A percentile compares a stretch with the other conserved stretches of the same genome.
Conservation (phyloP, 495 filamentous ascomycete species). For the Talaromyces thailandensis region DNA sequence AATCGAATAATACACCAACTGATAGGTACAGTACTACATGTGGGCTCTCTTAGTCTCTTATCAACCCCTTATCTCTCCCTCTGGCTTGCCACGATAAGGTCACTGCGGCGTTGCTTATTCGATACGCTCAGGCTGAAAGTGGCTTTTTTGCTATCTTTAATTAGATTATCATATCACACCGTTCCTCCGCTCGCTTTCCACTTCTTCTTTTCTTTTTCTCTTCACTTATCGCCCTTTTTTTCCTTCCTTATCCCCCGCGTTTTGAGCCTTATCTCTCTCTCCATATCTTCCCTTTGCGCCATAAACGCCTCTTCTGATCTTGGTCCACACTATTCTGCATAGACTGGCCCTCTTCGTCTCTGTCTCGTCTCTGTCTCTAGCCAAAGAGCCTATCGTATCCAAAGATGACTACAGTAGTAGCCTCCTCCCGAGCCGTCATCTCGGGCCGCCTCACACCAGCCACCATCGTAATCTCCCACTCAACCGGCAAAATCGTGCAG, state of each 20-base stretch:
- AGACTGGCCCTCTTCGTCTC: neutral
- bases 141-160: neutral
- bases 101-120: conserved; percentile 4
- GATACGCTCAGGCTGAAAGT: neutral
- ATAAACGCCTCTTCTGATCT: neutral
- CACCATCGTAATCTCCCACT: conserved; percentile 70
- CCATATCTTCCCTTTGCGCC: neutral
- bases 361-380: no score
- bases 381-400: neutral
- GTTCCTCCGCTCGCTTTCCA: neutral
- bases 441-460: conserved; percentile 59
- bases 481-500: conserved; percentile 76
- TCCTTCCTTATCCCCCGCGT: neutral
- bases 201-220: neutral
- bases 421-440: conserved; percentile 71
- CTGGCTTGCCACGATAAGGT: conserved; percentile 4
- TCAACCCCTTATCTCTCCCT: neutral
- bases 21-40: neutral
- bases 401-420: conserved; percentile 45
- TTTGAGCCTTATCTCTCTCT: neutral
- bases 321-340: neutral
- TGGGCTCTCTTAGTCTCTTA: neutral
- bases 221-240: neutral
- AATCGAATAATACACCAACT: neutral
- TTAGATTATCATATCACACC: neutral